Base-by-base conservation (phyloP, 1,284 basidiomycete genomes). In the Sanghuangporus weigelae region DNA sequence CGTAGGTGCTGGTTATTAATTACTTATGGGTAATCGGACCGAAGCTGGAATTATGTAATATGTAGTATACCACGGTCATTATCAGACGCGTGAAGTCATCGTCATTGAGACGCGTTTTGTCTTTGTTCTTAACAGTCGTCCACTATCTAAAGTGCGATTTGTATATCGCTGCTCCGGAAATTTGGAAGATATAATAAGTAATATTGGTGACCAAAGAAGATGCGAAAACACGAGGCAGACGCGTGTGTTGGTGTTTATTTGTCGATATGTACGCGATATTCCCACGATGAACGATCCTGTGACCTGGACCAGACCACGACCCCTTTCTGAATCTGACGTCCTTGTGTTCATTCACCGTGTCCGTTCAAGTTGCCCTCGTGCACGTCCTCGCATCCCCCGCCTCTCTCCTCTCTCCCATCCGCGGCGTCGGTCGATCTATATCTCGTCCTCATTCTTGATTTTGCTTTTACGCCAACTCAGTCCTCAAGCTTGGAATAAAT, bases 371-470 rank as follows among this genome's bases (percentile, higher is more conserved):
- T 31, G 26, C 44, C 44, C 44, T 46, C 16, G 16, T 46, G 3
- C 56, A 49, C 57, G 44, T 62, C 65, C 21, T 44, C 60, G 16
- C 65, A 60, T 16, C 59, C 40, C 36, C 57, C 44, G 51, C 57
- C 62, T 60, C 53, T 63, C 44, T 54, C 64, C 31, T 57, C n/a
- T 14, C 55, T 54, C 16, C 46, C 46, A 57, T 38, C 61, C 39
- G 21, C 57, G 46, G 55, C 62, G 50, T 55, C 48, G 55, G 51
- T 46, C 39, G 56, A 60, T 55, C 46, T 62, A 36, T 57, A 65
- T 57, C 66, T 70, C 66, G 26, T 31, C 5, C 68, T 68, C 58
- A 67, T 64, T 59, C 60, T 62, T 36, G 23, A 38, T 60, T 64
- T 67, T 38, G 62, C 69, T 46, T 58, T 50, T 51, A 54, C 11